Base-by-base conservation (phyloP, 352 stramenopile species). In the Pythium periplocum region DNA sequence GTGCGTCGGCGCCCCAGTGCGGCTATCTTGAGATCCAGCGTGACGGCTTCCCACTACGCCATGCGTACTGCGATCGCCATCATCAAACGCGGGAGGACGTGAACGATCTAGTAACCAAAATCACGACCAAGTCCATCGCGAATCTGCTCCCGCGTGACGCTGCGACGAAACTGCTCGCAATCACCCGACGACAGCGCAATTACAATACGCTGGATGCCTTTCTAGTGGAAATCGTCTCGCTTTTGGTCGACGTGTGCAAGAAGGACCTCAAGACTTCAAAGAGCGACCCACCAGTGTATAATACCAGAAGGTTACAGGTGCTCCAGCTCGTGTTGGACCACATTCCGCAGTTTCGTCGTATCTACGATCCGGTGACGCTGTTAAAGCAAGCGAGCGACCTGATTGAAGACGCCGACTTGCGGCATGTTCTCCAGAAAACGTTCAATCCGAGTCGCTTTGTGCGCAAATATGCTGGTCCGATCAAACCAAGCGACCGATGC, bases 41-140 rank as follows among this genome's bases (percentile, higher is more conserved):
- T 8, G 26, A 33, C 2, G 45, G 55, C 31, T 69, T 87, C 11
- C 52, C 62, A 6, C 64, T 78, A 40, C 76, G 73, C 45, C 75
- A 87, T 48, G 78, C 69, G 30, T 93, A 87, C 53, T 93, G 83
- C 34, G 66, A 73, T n/a, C 83, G 80, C 4, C 83, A 93, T 65
- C 53, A 54, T 5, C 48, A 63, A 3, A 68, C 65, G 35, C 59
- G 58, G 4, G 55, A 75, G 30, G 64, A 82, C 45, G 59, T 87
- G 47, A 53, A 47, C 3, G 61, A 73, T 35, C 40, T 93, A 1
- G 42, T 83, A 6, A 64, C 70, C 6, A 86, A 81, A 51, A 56
- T 93, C 35, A 54, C 79, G 48, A 78, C 74, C 8, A 75, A 75
- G 26, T 70, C 72, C 6, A 70, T 93, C 31, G 55, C 76, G 6